Percentiles rank a stretch among this genome's conserved stretches.
These are phyloP conservation scores for Caloboletus firmus DNA, from an alignment of 1,284 basidiomycete genomes.

Conservation along the genomic window DNA sequence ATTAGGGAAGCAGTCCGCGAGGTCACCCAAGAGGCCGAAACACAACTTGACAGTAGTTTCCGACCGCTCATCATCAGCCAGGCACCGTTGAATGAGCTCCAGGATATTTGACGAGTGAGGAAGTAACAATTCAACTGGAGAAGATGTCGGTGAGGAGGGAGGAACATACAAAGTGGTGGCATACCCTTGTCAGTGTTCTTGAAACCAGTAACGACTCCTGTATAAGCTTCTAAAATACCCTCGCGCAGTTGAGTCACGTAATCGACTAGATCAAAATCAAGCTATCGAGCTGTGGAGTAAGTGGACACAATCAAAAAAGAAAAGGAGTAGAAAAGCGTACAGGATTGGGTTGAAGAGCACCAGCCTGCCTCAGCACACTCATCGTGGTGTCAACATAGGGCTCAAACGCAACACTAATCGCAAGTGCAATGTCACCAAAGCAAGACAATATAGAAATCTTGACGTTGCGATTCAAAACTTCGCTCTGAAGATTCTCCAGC, in stretches of 20 bases:
- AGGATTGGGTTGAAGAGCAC: constrained; percentile 81
- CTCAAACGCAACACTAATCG: constrained; percentile 84
- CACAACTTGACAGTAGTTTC: constrained; percentile 77
- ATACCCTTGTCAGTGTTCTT: constrained; percentile 80
- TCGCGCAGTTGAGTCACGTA: constrained; percentile 92
- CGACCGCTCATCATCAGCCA: constrained; percentile 82
- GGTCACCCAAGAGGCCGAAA: constrained; percentile 88
- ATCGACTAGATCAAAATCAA: constrained; percentile 88
- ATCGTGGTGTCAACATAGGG: constrained; percentile 91
- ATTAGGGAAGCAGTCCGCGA: constrained; percentile 83
- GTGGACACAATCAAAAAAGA: not conserved
- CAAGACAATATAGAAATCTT: constrained; percentile 95
- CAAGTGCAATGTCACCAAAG: constrained; percentile 96
- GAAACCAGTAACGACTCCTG: constrained; percentile 89
- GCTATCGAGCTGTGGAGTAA: constrained; percentile 42
- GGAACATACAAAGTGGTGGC: constrained; percentile 14
- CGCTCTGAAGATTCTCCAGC: constrained; percentile 89
- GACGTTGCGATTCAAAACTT: constrained; percentile 89
- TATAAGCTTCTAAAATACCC: constrained; percentile 96
- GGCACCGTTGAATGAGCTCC: constrained; percentile 78
- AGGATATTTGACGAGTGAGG: constrained; percentile 79
- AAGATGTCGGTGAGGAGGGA: constrained; percentile 5
- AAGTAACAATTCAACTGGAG: constrained; percentile 62
- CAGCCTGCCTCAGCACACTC: constrained; percentile 90
- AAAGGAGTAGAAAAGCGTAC: constrained; percentile 45